phyloP scores from a whole-genome alignment of 208 protist species.

The Trypanosoma brucei region DNA sequence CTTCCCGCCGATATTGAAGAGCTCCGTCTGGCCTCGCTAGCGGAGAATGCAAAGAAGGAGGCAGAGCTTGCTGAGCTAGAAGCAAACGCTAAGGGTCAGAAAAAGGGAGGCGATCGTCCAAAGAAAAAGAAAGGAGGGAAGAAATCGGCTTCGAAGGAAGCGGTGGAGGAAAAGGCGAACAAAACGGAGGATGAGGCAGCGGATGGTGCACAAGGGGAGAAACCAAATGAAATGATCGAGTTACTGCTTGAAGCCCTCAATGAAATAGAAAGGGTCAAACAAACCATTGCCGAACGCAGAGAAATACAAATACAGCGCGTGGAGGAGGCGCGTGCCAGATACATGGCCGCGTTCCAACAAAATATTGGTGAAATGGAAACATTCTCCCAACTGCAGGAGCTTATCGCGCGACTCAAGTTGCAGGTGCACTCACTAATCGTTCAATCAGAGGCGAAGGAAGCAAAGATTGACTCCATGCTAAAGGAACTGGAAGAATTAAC shows the following conservation, averaged over 20 bases:
- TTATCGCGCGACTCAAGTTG: slow-evolving; percentile 51
- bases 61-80: background rate
- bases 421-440: slow-evolving; percentile 60
- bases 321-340: slow-evolving; percentile 16
- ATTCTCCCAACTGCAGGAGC: slow-evolving; percentile 55
- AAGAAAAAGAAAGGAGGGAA: too few species aligned
- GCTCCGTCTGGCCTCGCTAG: background rate
- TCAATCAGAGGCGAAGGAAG: slow-evolving; percentile 45
- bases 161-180: background rate
- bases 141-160: background rate
- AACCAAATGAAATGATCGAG: slow-evolving; percentile 10
- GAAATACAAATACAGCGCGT: slow-evolving; percentile 26
- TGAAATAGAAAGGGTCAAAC: slow-evolving; percentile 25
- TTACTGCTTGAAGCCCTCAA: slow-evolving; percentile 25
- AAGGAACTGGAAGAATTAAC: slow-evolving; percentile 20
- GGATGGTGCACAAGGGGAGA: background rate
- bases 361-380: slow-evolving; percentile 62
- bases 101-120: too few species aligned
- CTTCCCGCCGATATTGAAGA: slow-evolving; percentile 25
- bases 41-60: slow-evolving; percentile 8
- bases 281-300: slow-evolving; percentile 22
- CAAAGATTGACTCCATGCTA: slow-evolving; percentile 30
- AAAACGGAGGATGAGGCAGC: background rate
- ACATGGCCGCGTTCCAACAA: slow-evolving; percentile 32
- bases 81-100: background rate